phyloP scores from a whole-genome alignment of 2,329 filamentous ascomycete genomes.

The Xylariaceae sp. region DNA sequence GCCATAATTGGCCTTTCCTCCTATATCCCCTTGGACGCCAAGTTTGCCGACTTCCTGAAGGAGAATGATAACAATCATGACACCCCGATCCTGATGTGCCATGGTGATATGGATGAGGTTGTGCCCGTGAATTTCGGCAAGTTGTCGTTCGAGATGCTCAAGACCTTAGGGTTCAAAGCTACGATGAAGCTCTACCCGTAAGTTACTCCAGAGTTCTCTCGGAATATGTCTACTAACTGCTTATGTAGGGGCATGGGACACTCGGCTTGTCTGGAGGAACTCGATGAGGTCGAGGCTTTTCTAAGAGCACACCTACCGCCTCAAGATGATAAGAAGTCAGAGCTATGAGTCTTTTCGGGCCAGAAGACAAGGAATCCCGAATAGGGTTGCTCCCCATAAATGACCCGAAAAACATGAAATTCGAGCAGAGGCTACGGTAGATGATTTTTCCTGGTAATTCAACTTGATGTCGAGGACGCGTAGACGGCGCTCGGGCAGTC shows the following conservation, averaged over 20 bases:
- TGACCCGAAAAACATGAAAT: background rate
- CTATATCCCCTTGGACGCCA: slow-evolving; percentile 73
- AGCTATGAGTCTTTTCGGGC: slow-evolving; percentile 32
- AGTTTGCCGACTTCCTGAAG: slow-evolving; percentile 60
- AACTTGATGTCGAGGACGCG: background rate
- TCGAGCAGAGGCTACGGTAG: background rate
- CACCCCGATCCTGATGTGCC: slow-evolving; percentile 86
- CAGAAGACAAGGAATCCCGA: background rate
- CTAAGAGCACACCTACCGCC: slow-evolving; percentile 50
- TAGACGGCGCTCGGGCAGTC: background rate
- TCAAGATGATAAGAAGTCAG: slow-evolving; percentile 43
- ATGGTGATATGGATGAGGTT: slow-evolving; percentile 77
- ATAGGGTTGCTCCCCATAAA: background rate
- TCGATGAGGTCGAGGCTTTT: slow-evolving; percentile 76
- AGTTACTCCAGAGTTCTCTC: slow-evolving; percentile 36
- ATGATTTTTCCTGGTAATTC: background rate
- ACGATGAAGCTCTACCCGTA: slow-evolving; percentile 77
- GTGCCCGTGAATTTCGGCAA: slow-evolving; percentile 71
- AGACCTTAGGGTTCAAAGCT: slow-evolving; percentile 71
- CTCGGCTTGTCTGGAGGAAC: slow-evolving; percentile 74
- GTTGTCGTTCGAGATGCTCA: slow-evolving; percentile 67
- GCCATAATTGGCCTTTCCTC: slow-evolving; percentile 85
- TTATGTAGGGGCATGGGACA: slow-evolving; percentile 68
- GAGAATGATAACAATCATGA: slow-evolving; percentile 66
- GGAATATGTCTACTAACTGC: background rate